phyloP scores from a whole-genome alignment of 768 basidiomycete species.

The Boletus sp. region DNA sequence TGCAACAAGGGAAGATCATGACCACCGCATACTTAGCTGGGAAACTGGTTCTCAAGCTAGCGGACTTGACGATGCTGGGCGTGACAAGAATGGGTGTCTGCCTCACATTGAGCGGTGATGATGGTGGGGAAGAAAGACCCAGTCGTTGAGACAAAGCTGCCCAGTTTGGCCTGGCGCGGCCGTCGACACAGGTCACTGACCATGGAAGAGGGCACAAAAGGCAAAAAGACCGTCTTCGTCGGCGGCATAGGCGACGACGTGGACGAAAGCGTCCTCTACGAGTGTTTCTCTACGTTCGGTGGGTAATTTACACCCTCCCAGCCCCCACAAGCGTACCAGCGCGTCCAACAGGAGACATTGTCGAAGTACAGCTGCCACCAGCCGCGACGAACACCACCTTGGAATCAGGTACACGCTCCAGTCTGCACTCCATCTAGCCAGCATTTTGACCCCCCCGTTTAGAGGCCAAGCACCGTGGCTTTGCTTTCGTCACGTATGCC shows the following conservation, averaged over 20 bases:
- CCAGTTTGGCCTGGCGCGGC: background rate
- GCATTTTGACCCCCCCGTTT: background rate
- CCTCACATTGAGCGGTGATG: background rate
- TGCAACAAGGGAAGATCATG: background rate
- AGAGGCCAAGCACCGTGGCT: constrained; percentile 88
- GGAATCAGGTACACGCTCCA: constrained; percentile 45
- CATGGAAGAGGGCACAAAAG: constrained; percentile 81
- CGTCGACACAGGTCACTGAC: background rate
- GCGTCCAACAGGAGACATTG: constrained; percentile 69
- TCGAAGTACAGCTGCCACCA: constrained; percentile 86
- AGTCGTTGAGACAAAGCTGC: constrained; percentile 12
- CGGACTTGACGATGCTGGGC: background rate
- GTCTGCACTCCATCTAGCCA: constrained; percentile 1
- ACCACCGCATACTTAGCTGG: background rate
- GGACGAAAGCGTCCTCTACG: constrained; percentile 71
- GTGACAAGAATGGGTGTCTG: background rate
- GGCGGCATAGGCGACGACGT: constrained; percentile 83
- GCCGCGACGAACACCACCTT: constrained; percentile 68
- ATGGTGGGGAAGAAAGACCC: constrained; percentile 11
- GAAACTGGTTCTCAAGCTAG: constrained; percentile 1
- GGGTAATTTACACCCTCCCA: constrained; percentile 19
- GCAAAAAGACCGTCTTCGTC: constrained; percentile 84
- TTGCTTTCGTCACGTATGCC: constrained; percentile 87
- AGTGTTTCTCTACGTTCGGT: constrained; percentile 89
- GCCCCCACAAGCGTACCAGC: constrained; percentile 2